A percentile compares a stretch with the other conserved stretches of the same genome.
phyloP scores from a whole-genome alignment of 768 basidiomycete genomes.

The Mycena crocata region DNA sequence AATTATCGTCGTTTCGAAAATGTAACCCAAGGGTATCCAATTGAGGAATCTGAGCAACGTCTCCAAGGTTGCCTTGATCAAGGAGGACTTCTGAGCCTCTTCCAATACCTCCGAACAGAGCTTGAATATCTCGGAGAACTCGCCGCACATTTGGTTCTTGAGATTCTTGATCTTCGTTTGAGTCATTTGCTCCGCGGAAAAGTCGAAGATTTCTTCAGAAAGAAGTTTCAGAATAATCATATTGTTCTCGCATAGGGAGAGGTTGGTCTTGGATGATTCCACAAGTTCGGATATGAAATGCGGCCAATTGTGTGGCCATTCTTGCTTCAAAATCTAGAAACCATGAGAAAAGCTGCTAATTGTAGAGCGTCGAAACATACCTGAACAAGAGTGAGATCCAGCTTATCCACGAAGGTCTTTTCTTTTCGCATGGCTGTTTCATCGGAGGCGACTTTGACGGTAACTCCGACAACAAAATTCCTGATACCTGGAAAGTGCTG shows the following conservation, averaged over 20 bases:
- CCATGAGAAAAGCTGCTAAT: slow-evolving; percentile 25
- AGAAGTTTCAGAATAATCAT: slow-evolving; percentile 97
- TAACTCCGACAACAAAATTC: slow-evolving; percentile 95
- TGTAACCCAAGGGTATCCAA: slow-evolving; percentile 99
- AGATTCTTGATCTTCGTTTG: slow-evolving; percentile 97
- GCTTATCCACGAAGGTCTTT: slow-evolving; percentile 95
- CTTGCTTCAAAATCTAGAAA: slow-evolving; percentile 95
- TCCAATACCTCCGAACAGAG: slow-evolving; percentile 96
- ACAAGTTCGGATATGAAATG: slow-evolving; percentile 97
- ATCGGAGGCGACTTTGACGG: slow-evolving; percentile 93
- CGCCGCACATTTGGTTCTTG: slow-evolving; percentile 98
- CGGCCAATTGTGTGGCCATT: slow-evolving; percentile 99
- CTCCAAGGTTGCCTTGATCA: slow-evolving; percentile 95
- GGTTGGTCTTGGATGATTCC: slow-evolving; percentile 95
- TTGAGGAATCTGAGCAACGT: slow-evolving; percentile 96
- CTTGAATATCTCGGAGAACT: slow-evolving; percentile 98
- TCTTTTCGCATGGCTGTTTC: slow-evolving; percentile 89
- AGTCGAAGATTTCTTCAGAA: slow-evolving; percentile 99
- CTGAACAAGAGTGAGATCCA: slow-evolving; percentile 96
- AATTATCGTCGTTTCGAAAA: slow-evolving; percentile 98
- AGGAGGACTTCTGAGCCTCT: slow-evolving; percentile 94
- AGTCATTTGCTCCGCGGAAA: slow-evolving; percentile 98
- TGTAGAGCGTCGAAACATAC: slow-evolving; percentile 53
- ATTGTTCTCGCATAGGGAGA: slow-evolving; percentile 98
- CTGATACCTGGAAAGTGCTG: slow-evolving; percentile 76